phyloP scores from a whole-genome alignment of 805 yeast species.

The Yarrowia hollandica region DNA sequence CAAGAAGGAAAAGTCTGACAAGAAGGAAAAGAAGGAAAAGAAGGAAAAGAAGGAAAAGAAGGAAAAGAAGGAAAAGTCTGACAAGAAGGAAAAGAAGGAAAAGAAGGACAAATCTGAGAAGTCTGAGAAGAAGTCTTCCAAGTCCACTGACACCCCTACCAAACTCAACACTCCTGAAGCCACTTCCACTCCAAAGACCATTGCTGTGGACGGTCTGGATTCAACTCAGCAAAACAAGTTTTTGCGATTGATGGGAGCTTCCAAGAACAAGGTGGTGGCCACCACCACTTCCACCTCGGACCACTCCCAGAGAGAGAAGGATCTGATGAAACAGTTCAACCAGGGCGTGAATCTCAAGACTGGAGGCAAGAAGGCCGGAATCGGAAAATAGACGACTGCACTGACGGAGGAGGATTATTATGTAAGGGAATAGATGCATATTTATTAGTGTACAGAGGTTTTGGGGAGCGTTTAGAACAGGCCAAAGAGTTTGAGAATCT shows the following conservation, averaged over 20 bases:
- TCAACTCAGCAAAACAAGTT: conserved; percentile 34
- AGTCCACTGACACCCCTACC: background rate
- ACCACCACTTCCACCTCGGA: conserved; percentile 7
- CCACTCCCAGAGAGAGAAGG: conserved; percentile 24
- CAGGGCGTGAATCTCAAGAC: conserved; percentile 34
- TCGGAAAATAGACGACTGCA: conserved; percentile 31
- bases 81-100: conserved; percentile 25
- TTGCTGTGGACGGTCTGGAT: conserved; percentile 33
- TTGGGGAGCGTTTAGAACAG: conserved; percentile 46
- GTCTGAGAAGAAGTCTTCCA: background rate
- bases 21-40: conserved; percentile 27
- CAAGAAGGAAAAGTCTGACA: conserved; percentile 7
- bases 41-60: conserved; percentile 28
- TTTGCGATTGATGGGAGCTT: conserved; percentile 36
- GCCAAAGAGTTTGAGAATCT: conserved; percentile 50
- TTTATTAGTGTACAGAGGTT: conserved; percentile 7
- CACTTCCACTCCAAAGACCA: background rate
- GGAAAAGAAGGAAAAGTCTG: conserved; percentile 30
- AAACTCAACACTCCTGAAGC: background rate
- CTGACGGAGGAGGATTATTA: background rate
- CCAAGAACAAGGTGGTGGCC: conserved; percentile 30
- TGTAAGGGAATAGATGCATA: background rate
- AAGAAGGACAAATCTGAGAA: conserved; percentile 29
- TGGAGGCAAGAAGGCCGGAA: conserved; percentile 31
- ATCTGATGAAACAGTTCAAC: conserved; percentile 34